Conservation (phyloP, 495 filamentous ascomycete species). For the Mytilinidion resinicola region DNA sequence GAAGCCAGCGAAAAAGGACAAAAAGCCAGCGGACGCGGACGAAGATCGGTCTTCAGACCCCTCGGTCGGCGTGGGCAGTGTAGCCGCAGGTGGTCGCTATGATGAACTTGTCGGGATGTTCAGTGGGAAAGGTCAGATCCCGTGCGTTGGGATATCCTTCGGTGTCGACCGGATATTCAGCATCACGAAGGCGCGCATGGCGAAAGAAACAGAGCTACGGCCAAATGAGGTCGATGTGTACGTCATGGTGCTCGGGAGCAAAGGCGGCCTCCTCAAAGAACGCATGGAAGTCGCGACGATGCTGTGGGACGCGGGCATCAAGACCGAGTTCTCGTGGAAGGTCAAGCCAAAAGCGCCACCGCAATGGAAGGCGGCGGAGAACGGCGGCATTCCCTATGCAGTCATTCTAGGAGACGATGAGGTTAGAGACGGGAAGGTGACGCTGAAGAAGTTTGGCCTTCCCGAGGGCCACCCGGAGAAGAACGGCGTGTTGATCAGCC, state of each 20-base stretch:
- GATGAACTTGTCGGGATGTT: conserved; percentile 95
- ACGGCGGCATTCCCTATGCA: conserved; percentile 62
- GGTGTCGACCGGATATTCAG: conserved; percentile 94
- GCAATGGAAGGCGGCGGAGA: conserved; percentile 77
- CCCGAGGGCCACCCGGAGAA: conserved; percentile 77
- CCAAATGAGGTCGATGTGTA: conserved; percentile 77
- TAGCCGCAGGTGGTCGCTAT: conserved; percentile 87
- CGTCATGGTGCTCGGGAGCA: conserved; percentile 90
- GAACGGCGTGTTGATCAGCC: conserved; percentile 66
- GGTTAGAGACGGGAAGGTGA: conserved; percentile 64
- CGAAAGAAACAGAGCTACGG: conserved; percentile 50
- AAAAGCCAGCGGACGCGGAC: conserved; percentile 48
- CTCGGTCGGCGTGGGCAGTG: conserved; percentile 73
- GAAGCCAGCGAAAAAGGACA: conserved; percentile 36
- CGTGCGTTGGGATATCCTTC: conserved; percentile 91
- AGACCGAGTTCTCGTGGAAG: conserved; percentile 74
- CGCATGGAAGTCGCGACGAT: conserved; percentile 66
- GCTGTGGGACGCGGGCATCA: conserved; percentile 76
- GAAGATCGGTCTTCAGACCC: conserved; percentile 81
- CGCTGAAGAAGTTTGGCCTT: conserved; percentile 79
- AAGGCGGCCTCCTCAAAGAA: conserved; percentile 73
- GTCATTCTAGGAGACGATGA: conserved; percentile 80
- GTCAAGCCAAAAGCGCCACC: conserved; percentile 69
- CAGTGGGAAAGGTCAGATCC: conserved; percentile 71
- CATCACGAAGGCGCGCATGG: conserved; percentile 73